A percentile compares a stretch with the other conserved stretches of the same genome.
phyloP scores from a whole-genome alignment of 1,139 yeast species.

The Debaryomycetaceae sp. region DNA sequence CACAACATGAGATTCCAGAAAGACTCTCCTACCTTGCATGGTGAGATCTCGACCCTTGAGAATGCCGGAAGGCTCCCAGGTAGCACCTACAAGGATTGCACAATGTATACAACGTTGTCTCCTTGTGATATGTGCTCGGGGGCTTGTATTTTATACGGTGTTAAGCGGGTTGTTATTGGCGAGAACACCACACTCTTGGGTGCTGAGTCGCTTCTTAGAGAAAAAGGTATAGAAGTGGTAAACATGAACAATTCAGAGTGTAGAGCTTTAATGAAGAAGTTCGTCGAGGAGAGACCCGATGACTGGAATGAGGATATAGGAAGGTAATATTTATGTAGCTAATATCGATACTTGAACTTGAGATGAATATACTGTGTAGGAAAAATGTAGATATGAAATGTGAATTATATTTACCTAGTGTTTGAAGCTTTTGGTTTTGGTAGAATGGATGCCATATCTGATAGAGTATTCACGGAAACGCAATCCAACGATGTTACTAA shows the following conservation, averaged over 20 bases:
- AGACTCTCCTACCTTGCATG: slow-evolving; percentile 77
- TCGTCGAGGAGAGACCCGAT: slow-evolving; percentile 71
- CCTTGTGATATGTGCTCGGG: slow-evolving; percentile 97
- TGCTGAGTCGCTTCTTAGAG: slow-evolving; percentile 64
- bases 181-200: slow-evolving; percentile 81
- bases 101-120: slow-evolving; percentile 85
- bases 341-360: not conserved
- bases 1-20: slow-evolving; percentile 88
- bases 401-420: no score
- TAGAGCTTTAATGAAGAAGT: slow-evolving; percentile 67
- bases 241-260: slow-evolving; percentile 68
- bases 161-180: slow-evolving; percentile 81
- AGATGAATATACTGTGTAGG: not conserved
- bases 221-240: slow-evolving; percentile 71
- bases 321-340: slow-evolving; percentile 22
- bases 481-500: slow-evolving; percentile 26
- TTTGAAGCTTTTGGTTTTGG: no score
- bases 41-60: slow-evolving; percentile 85
- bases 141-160: slow-evolving; percentile 83
- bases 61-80: slow-evolving; percentile 84
- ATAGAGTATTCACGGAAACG: slow-evolving; percentile 54
- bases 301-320: slow-evolving; percentile 95
- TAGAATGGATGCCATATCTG: slow-evolving; percentile 72
- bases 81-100: slow-evolving; percentile 61
- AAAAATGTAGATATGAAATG: not conserved